Evolutionary conservation across 2,329 filamentous ascomycete species (phyloP).

Genomic region (Phialophora expanda): DNA sequence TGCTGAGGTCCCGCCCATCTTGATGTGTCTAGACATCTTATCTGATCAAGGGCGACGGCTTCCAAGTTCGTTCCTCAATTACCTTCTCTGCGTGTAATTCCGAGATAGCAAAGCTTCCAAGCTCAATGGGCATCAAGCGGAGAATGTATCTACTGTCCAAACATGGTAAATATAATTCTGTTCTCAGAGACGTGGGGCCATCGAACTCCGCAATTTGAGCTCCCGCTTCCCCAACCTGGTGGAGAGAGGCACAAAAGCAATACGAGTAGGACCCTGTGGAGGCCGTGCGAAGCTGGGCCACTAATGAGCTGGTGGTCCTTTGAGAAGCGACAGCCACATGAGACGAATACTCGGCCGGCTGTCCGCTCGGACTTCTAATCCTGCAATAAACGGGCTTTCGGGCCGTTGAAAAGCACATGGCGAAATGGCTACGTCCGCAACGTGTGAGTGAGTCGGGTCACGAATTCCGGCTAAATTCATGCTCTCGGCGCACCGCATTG

Average conservation of each 20-base stretch:
- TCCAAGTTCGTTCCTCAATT: neutral
- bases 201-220: neutral
- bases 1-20: neutral
- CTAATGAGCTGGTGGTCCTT: neutral
- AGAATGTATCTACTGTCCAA: neutral
- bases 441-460: neutral
- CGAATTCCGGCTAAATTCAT: slow-evolving; percentile 25
- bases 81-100: neutral
- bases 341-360: neutral
- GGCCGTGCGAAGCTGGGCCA: too few relatives aligned
- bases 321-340: neutral
- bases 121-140: neutral
- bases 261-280: neutral
- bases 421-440: neutral
- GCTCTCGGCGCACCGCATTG: neutral
- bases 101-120: neutral
- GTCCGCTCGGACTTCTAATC: slow-evolving; percentile 18
- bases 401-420: neutral
- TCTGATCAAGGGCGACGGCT: too few relatives aligned
- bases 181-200: neutral
- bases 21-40: neutral
- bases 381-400: neutral
- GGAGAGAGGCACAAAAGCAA: neutral
- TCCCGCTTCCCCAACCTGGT: neutral
- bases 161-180: neutral